A percentile compares a stretch with the other conserved stretches of the same genome.
Conservation (phyloP, 2,329 filamentous ascomycete genomes). For the Trichoderma citrinoviride region DNA sequence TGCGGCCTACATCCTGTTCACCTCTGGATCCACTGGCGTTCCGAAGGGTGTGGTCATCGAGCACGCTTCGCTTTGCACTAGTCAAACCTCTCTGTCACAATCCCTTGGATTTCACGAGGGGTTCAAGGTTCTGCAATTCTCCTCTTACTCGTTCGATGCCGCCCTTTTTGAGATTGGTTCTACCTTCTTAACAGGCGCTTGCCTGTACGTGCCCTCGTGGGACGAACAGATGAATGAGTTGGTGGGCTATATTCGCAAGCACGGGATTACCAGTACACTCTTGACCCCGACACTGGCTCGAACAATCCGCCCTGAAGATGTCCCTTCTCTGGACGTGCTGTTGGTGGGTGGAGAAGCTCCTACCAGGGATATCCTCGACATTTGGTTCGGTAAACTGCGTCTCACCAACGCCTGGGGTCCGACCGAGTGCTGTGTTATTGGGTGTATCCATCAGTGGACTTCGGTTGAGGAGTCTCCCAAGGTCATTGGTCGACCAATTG, state of each 20-base stretch:
- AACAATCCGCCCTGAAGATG: conserved; percentile 41
- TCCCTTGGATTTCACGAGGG: background rate
- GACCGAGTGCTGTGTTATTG: conserved; percentile 11
- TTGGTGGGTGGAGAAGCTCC: conserved; percentile 34
- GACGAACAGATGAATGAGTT: conserved; percentile 15
- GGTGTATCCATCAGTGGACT: background rate
- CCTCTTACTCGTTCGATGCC: conserved; percentile 13
- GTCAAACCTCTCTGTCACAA: conserved; percentile 7
- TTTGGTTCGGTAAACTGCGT: conserved; percentile 12
- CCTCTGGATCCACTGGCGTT: conserved; percentile 56
- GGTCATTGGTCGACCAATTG: conserved; percentile 8
- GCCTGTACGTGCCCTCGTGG: conserved; percentile 9
- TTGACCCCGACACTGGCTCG: conserved; percentile 17
- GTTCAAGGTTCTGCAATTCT: conserved; percentile 13
- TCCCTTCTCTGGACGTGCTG: conserved; percentile 43
- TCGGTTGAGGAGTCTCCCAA: background rate
- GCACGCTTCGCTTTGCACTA: conserved; percentile 11
- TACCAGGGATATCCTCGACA: conserved; percentile 12
- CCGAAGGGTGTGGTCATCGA: conserved; percentile 54
- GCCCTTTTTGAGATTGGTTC: conserved; percentile 1
- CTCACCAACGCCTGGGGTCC: conserved; percentile 14
- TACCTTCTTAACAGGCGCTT: conserved; percentile 9
- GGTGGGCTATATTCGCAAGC: background rate
- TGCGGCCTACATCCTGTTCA: conserved; percentile 54
- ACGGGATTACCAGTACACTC: background rate